phyloP scores from a whole-genome alignment of 225 moss, liverwort and hornwort genomes.

The Takakia lepidozioides region DNA sequence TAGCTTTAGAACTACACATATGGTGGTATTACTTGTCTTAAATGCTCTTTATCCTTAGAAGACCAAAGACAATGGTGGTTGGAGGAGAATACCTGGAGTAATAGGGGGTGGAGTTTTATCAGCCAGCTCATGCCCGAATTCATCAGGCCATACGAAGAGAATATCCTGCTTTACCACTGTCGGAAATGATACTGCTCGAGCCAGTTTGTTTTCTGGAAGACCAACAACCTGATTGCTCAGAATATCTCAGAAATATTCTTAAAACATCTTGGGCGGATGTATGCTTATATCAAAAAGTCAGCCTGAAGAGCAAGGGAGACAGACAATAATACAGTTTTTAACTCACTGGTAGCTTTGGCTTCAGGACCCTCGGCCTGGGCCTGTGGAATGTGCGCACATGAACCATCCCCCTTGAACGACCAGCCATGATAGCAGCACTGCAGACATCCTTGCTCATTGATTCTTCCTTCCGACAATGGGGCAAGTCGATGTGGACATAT shows the following conservation, averaged over 20 bases:
- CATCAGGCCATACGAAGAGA: constrained; percentile 83
- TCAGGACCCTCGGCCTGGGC: constrained; percentile 62
- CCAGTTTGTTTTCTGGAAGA: constrained; percentile 28
- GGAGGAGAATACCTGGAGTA: constrained; percentile 33
- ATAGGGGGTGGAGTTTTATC: constrained; percentile 42
- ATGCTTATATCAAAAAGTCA: too few species aligned
- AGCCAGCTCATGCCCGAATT: constrained; percentile 49
- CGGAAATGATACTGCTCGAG: constrained; percentile 35
- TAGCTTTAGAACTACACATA: too few species aligned
- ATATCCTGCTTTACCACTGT: constrained; percentile 57
- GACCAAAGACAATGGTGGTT: too few species aligned
- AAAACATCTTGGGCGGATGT: too few species aligned
- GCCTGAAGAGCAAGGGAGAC: background rate
- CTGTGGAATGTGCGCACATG: constrained; percentile 67
- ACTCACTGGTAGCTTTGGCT: constrained; percentile 50
- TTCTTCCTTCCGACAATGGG: constrained; percentile 59
- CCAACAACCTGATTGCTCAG: too few species aligned
- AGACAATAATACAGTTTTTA: background rate
- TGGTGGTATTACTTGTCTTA: too few species aligned
- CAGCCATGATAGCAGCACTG: constrained; percentile 82
- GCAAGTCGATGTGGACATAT: constrained; percentile 71
- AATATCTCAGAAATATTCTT: too few species aligned
- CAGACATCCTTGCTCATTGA: constrained; percentile 61
- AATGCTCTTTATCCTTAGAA: too few species aligned
- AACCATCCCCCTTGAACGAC: constrained; percentile 59